Conservation (phyloP, 345 rosid genomes). For the Noccaea bulbosa region DNA sequence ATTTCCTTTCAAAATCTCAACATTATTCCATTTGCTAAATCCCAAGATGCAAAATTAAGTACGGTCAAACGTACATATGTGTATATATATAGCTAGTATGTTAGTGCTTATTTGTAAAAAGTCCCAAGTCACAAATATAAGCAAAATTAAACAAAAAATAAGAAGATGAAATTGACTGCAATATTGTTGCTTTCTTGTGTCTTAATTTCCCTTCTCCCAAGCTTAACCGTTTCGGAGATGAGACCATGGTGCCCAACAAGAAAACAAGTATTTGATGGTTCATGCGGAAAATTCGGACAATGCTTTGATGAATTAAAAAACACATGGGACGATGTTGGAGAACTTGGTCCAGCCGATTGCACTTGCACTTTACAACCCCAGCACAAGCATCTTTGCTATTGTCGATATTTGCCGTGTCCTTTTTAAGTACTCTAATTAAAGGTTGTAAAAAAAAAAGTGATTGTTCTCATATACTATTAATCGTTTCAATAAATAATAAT, state of each 20-base stretch:
- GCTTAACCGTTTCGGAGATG: background rate
- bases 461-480: too few relatives aligned
- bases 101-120: background rate
- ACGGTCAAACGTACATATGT: background rate
- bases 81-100: background rate
- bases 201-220: background rate
- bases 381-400: conserved; percentile 28
- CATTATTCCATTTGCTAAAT: too few relatives aligned
- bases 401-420: conserved; percentile 28
- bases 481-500: too few relatives aligned
- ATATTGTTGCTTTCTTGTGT: conserved; percentile 16
- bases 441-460: too few relatives aligned
- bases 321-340: conserved; percentile 8
- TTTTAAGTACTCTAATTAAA: background rate
- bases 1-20: too few relatives aligned
- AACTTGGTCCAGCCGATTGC: conserved; percentile 32
- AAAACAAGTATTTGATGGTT: conserved; percentile 27
- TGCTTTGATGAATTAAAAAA: conserved; percentile 23
- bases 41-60: too few relatives aligned
- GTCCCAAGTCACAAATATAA: background rate
- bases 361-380: conserved; percentile 29
- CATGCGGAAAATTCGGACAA: conserved; percentile 21
- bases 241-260: conserved; percentile 38
- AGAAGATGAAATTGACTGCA: conserved; percentile 17
- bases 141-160: background rate